Evolutionary conservation across 306 rosid genomes (phyloP), one percentile per base, ranked within the genome.

Genomic region (Cicer bijugum): DNA sequence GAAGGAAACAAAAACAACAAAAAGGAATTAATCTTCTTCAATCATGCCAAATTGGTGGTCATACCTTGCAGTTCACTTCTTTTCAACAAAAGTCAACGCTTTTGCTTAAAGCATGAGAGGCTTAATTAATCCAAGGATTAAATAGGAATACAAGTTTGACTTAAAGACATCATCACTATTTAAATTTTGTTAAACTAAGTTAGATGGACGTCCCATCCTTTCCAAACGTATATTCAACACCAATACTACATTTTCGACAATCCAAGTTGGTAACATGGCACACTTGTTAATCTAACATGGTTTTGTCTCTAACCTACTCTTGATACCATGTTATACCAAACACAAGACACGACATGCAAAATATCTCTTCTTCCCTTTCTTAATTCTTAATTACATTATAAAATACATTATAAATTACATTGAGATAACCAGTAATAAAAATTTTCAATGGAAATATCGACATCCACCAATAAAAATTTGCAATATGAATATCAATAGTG

Each of bases 101-200:
- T 88, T 85, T 70, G 81, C 81, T 85, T 80, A 86, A 90, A 90
- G 96, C 85, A 70, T 3, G 76, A 72, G 20, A 46, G 59, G 76
- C 77, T 65, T 81, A 87, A 23, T 23, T 23, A 23, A 78, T 43
- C 77, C 47, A 65, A 75, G 23, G 12, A 74, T 79, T 74, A 65
- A 56, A 7, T 33, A 43, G 71, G 65, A 76, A 14, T 43, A 38
- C 59, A 76, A 85, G 80, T 80, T 88, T 83, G 82, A 86, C 83
- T 82, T 74, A 90, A 86, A 83, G 85, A 43, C 57, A 70, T 73
- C 67, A 63, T 67, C 77, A 74, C 71, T 71, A 12, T 19, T 60
- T 50, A 45, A 12, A 39, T 76, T 72, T 55, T 40, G 11, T 62
- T 64, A 45, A 79, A 65, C 80, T 9, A 62, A 40, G 73, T 80